Percentiles rank a stretch among this genome's conserved stretches.
phyloP scores from a whole-genome alignment of 2,329 filamentous ascomycete genomes.

The Claviceps africana region DNA sequence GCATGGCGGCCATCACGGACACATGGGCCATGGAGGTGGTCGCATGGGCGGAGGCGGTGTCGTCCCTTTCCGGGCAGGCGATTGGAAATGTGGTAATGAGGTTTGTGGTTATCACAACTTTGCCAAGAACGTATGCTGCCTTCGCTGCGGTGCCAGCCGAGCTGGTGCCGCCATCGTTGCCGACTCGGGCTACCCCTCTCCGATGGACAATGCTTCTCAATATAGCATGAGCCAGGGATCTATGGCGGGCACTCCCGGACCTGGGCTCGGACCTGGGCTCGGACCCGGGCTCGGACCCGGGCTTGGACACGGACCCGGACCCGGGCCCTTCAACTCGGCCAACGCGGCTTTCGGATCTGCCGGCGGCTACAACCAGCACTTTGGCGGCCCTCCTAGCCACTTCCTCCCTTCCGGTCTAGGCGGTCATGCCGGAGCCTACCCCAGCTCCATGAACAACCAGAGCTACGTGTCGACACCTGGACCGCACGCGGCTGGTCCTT shows the following conservation, averaged over 20 bases:
- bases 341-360: conserved; percentile 54
- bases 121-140: conserved; percentile 95
- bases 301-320: conserved; percentile 44
- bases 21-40: conserved; percentile 44
- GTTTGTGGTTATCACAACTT: conserved; percentile 99
- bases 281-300: no score
- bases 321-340: conserved; percentile 59
- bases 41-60: conserved; percentile 72
- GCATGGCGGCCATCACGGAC: conserved; percentile 52
- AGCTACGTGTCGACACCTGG: conserved; percentile 58
- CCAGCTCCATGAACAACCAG: conserved; percentile 66
- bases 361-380: conserved; percentile 61
- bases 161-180: conserved; percentile 88
- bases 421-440: conserved; percentile 55
- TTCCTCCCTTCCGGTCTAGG: conserved; percentile 82
- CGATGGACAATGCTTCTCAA: conserved; percentile 72
- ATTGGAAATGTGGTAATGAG: conserved; percentile 98
- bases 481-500: conserved; percentile 71
- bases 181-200: conserved; percentile 79
- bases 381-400: conserved; percentile 73
- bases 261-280: conserved; percentile 55
- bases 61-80: conserved; percentile 93
- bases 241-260: conserved; percentile 73
- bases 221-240: conserved; percentile 78
- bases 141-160: conserved; percentile 88